Evolutionary conservation across 2,329 filamentous ascomycete species (phyloP), one percentile per base, ranked within the genome.

Genomic region (Alternaria solani): DNA sequence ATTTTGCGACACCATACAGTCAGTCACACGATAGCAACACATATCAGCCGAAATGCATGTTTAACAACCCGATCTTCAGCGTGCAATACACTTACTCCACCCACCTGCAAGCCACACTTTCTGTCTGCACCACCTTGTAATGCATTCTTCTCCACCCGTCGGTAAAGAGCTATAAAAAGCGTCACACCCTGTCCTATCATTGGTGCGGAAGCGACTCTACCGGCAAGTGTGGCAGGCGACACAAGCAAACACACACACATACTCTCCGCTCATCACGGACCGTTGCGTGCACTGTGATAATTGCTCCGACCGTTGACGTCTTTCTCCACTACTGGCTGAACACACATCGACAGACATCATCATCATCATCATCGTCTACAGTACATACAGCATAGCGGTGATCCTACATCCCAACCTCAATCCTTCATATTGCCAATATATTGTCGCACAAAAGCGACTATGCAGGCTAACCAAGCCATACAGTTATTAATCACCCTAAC

Each of bases 51-150:
- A 55, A 32, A 32, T 52, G 57, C 44, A 43, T 41, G 48, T 57
- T 58, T 32, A 48, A 47, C 59, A 44, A 51, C 34, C 23, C 38
- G 32, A 16, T 34, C 30, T 42, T 49, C 34, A 48, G 51, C 46
- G 12, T 56, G 58, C 63, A 63, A 63, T 53, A 64, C 61, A 59
- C 53, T 7, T 16, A 38, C 34, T n/a, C 34, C 57, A 54, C 44
- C 56, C 55, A 41, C 55, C 63, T 70, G 67, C 65, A 70, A 70
- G 68, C 68, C 69, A 72, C 63, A 66, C 46, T 53, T 64, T 61
- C 38, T 46, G 62, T 26, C 57, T 67, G 65, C 70, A 64, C 57
- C 54, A 63, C 52, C 43, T 52, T 57, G 51, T 52, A 39, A 51
- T 52, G 26, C 44, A 48, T 47, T 28, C 53, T 39, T 51, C 55